Conservation (phyloP, 2,329 filamentous ascomycete species). For the Aspergillus tamarii region DNA sequence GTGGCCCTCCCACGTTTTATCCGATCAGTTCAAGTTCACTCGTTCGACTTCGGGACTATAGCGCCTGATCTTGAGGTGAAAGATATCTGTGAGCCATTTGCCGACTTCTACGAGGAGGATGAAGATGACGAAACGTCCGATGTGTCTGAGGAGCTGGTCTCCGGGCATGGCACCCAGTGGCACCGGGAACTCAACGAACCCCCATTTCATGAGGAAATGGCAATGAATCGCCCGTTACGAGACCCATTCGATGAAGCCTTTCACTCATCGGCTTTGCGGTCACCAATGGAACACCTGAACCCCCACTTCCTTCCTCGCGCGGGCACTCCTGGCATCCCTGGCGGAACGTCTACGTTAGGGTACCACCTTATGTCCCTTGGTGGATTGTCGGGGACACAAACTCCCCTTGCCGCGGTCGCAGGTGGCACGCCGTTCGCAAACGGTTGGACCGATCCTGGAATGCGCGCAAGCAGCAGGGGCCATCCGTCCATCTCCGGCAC, state of each 20-base stretch:
- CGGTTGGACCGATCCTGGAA: conserved; percentile 38
- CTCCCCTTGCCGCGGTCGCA: conserved; percentile 51
- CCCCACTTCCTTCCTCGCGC: conserved; percentile 48
- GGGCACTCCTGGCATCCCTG: conserved; percentile 52
- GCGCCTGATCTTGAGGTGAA: conserved; percentile 88
- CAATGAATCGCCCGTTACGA: conserved; percentile 31
- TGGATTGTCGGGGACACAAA: conserved; percentile 53
- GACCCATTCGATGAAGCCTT: conserved; percentile 34
- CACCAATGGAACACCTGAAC: conserved; percentile 44
- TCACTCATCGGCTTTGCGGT: conserved; percentile 38
- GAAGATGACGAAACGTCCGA: conserved; percentile 54
- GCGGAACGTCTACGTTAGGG: conserved; percentile 53
- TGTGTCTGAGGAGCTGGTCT: conserved; percentile 37
- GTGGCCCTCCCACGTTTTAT: conserved; percentile 93
- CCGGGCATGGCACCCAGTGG: conserved; percentile 29
- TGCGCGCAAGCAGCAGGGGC: conserved; percentile 24
- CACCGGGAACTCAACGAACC: conserved; percentile 29
- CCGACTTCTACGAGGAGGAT: conserved; percentile 90
- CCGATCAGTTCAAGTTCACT: conserved; percentile 90
- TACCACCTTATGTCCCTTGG: conserved; percentile 53
- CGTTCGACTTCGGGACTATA: conserved; percentile 87
- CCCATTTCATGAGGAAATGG: conserved; percentile 35
- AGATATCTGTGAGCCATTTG: conserved; percentile 92
- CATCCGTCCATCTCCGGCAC: conserved; percentile 19
- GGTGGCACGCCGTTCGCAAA: conserved; percentile 46